A percentile compares a stretch with the other conserved stretches of the same genome.
These are phyloP conservation scores for Starmera caribaea DNA, from an alignment of 805 yeast genomes.

Conservation along the genomic window DNA sequence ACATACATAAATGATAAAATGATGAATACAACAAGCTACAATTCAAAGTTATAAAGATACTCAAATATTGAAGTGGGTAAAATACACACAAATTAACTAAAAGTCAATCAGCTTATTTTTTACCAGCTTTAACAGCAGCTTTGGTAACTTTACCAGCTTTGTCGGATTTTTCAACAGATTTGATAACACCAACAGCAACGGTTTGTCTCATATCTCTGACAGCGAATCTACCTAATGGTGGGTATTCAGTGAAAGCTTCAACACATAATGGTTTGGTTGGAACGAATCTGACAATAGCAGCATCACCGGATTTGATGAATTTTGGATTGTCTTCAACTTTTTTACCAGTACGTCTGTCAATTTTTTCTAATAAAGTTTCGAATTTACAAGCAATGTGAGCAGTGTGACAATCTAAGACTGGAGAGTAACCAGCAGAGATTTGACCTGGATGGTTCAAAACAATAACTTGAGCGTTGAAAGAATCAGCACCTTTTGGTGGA, in stretches of 20 bases:
- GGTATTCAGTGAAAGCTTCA: not conserved
- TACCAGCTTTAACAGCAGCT: constrained; percentile 53
- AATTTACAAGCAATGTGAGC: constrained; percentile 91
- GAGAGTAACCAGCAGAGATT: constrained; percentile 87
- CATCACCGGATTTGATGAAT: constrained; percentile 92
- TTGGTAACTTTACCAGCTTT: constrained; percentile 91
- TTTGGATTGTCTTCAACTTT: constrained; percentile 82
- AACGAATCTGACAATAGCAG: constrained; percentile 85
- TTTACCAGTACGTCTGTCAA: constrained; percentile 92
- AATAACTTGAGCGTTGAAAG: constrained; percentile 84
- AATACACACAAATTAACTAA: too few relatives aligned
- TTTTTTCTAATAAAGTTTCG: constrained; percentile 73
- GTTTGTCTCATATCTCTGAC: constrained; percentile 99
- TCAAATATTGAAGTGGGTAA: too few relatives aligned
- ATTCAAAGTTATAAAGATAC: too few relatives aligned
- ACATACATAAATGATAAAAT: too few relatives aligned
- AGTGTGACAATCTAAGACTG: constrained; percentile 89
- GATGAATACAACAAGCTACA: too few relatives aligned
- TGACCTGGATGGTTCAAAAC: constrained; percentile 93
- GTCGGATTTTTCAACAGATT: constrained; percentile 83
- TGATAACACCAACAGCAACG: constrained; percentile 99
- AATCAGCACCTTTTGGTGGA: constrained; percentile 75
- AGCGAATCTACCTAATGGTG: constrained; percentile 97
- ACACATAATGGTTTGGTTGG: constrained; percentile 44
- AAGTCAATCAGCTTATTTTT: constrained; percentile 24